These are phyloP conservation scores for Aethionema arabicum DNA, from an alignment of 345 rosid species.

Conservation along the genomic window DNA sequence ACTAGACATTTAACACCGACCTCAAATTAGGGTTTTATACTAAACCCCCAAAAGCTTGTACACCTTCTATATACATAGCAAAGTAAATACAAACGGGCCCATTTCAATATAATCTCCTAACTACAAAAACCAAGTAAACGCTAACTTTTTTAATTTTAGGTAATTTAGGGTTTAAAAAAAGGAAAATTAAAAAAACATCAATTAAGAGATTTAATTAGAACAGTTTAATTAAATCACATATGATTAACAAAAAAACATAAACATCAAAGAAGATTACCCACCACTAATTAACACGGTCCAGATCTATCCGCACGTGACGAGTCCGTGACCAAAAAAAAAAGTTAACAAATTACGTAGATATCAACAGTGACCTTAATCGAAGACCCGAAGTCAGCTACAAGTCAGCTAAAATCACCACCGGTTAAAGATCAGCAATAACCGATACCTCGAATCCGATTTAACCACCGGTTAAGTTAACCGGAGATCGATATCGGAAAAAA, in stretches of 20 bases:
- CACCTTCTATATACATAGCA: constrained; percentile 18
- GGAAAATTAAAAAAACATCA: constrained; percentile 33
- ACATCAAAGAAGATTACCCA: constrained; percentile 34
- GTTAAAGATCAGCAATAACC: constrained; percentile 24
- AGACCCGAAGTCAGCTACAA: constrained; percentile 33
- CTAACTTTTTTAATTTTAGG: constrained; percentile 28
- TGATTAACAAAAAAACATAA: constrained; percentile 28
- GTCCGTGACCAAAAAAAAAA: constrained; percentile 38
- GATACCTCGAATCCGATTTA: constrained; percentile 28
- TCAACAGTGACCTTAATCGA: constrained; percentile 53
- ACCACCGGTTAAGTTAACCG: constrained; percentile 4
- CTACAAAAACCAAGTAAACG: constrained; percentile 27
- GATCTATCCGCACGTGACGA: constrained; percentile 42
- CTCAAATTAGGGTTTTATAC: constrained; percentile 50
- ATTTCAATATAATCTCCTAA: constrained; percentile 29
- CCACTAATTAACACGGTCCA: constrained; percentile 39
- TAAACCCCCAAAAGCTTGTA: constrained; percentile 19
- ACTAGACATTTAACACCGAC: constrained; percentile 19
- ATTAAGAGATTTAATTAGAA: constrained; percentile 39
- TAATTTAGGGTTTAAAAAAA: constrained; percentile 49
- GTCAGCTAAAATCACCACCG: constrained; percentile 31
- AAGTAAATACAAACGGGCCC: constrained; percentile 20
- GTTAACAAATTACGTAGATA: constrained; percentile 42
- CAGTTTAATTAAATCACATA: constrained; percentile 29
- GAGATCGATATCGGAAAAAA: constrained; percentile 25